Evolutionary conservation across 345 rosid genomes (phyloP).

Genomic region (Crucihimalaya himalaica): DNA sequence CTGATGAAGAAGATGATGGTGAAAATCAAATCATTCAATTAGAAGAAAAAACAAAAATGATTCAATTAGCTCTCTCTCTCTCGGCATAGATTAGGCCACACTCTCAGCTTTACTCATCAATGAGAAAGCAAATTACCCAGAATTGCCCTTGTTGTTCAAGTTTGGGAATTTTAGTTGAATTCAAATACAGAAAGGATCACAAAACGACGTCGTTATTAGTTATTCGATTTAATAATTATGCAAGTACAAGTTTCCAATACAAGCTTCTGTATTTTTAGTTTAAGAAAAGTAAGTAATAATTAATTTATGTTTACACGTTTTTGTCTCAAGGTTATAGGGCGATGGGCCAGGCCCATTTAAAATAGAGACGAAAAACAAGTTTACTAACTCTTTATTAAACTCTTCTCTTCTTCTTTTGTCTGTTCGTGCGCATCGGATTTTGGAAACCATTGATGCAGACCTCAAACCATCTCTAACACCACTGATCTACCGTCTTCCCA

Average conservation of each 20-base stretch:
- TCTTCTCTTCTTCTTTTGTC: not conserved
- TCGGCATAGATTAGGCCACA: not conserved
- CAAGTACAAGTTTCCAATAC: too few relatives aligned
- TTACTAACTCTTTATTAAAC: not conserved
- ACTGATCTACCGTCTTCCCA: constrained; percentile 1
- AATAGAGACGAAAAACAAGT: not conserved
- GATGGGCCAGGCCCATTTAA: constrained; percentile 25
- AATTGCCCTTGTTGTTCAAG: not conserved
- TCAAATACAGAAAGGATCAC: not conserved
- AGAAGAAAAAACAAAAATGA: too few relatives aligned
- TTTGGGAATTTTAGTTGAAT: not conserved
- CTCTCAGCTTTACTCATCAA: not conserved
- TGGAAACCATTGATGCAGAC: constrained; percentile 32
- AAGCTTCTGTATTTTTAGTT: too few relatives aligned
- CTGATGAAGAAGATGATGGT: not conserved
- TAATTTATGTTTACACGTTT: too few relatives aligned
- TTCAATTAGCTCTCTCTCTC: too few relatives aligned
- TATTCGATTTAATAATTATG: too few relatives aligned
- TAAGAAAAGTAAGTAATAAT: too few relatives aligned
- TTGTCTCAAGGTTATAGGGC: too few relatives aligned
- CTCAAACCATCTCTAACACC: constrained; percentile 24
- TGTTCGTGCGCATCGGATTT: constrained; percentile 12
- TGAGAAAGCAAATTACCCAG: not conserved
- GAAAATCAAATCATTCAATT: not conserved
- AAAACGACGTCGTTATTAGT: too few relatives aligned